phyloP scores from a whole-genome alignment of 2,329 filamentous ascomycete species.

The Botryotinia calthae region DNA sequence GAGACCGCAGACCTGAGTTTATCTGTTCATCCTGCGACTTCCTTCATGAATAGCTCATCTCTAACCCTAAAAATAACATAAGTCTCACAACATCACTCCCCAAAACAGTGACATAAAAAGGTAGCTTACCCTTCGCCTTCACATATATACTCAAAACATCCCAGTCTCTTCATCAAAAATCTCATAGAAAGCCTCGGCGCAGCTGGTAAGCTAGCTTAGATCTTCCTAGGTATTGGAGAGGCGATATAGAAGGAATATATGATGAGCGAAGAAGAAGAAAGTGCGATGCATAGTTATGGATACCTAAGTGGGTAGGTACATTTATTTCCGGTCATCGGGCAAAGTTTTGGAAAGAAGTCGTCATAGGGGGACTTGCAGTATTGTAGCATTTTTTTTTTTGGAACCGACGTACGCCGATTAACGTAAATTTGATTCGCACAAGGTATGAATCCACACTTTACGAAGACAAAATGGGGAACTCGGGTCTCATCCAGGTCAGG shows the following conservation, averaged over 20 bases:
- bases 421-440: not conserved
- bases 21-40: not conserved
- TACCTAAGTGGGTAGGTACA: not conserved
- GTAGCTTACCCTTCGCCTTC: not conserved
- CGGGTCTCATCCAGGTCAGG: not conserved
- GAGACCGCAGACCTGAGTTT: not conserved
- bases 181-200: not conserved
- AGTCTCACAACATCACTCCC: not conserved
- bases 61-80: not conserved
- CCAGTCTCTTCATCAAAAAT: not conserved
- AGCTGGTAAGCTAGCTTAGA: not conserved
- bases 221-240: not conserved
- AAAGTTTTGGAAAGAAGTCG: not conserved
- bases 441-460: not conserved
- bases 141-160: not conserved
- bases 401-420: not conserved
- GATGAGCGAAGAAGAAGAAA: not conserved
- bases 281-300: not conserved
- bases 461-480: not conserved
- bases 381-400: not conserved
- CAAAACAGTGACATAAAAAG: not conserved
- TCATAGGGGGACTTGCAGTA: not conserved
- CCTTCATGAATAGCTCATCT: not conserved
- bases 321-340: not conserved
- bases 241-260: not conserved